Evolutionary conservation across 116 monocot species (phyloP).

Genomic region (Zostera marina): DNA sequence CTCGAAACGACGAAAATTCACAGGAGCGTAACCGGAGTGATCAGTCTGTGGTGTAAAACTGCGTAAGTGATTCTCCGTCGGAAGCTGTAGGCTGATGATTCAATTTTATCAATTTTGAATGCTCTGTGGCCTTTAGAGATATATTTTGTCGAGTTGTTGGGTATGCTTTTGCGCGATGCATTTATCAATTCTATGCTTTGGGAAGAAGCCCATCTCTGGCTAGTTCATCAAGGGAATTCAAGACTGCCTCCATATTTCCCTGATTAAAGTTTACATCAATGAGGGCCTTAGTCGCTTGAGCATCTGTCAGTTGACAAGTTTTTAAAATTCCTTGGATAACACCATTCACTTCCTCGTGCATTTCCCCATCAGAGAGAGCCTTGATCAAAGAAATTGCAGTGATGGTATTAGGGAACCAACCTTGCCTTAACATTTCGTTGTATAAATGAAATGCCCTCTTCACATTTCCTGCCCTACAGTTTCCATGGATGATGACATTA

Average conservation of each 20-base stretch:
- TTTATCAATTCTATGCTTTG: background rate
- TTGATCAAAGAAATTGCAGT: conserved; percentile 13
- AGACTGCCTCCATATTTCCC: conserved; percentile 1
- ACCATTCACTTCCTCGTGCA: conserved; percentile 11
- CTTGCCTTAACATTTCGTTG: conserved; percentile 11
- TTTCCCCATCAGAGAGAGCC: conserved; percentile 12
- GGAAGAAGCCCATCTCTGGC: conserved; percentile 13
- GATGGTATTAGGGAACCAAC: conserved; percentile 12
- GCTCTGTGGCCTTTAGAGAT: too few relatives aligned
- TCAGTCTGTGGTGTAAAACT: too few relatives aligned
- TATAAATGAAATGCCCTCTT: conserved; percentile 15
- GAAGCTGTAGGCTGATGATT: too few relatives aligned
- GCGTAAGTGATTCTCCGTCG: too few relatives aligned
- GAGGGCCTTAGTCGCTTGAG: conserved; percentile 13
- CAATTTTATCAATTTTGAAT: too few relatives aligned
- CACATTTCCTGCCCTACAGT: conserved; percentile 20
- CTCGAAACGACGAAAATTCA: too few relatives aligned
- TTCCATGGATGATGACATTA: conserved; percentile 26
- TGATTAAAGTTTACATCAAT: conserved; percentile 13
- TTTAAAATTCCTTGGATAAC: conserved; percentile 16
- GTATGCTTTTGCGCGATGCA: background rate
- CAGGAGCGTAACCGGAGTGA: too few relatives aligned
- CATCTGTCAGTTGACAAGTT: conserved; percentile 11
- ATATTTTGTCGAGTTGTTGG: too few relatives aligned
- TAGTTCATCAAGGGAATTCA: conserved; percentile 14